These are phyloP conservation scores for Begonia loranthoides DNA, from an alignment of 306 rosid genomes.

Conservation along the genomic window DNA sequence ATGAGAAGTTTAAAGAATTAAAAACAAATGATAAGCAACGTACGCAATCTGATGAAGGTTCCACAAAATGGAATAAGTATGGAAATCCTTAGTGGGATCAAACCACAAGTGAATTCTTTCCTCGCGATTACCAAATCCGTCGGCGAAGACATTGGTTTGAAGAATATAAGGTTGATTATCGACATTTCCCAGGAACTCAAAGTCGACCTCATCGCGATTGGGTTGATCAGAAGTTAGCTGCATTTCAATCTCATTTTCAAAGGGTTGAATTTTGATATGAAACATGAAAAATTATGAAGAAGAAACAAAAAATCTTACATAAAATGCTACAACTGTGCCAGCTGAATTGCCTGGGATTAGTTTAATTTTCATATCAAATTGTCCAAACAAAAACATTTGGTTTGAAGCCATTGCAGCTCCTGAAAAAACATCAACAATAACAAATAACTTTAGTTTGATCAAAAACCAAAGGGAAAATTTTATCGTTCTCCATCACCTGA, in stretches of 20 bases:
- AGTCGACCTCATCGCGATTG: slow-evolving; percentile 73
- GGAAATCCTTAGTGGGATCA: slow-evolving; percentile 83
- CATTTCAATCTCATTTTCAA: background rate
- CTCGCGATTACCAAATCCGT: slow-evolving; percentile 65
- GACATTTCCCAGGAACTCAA: slow-evolving; percentile 84
- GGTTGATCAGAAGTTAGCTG: slow-evolving; percentile 85
- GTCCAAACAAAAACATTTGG: slow-evolving; percentile 75
- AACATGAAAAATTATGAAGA: too few relatives aligned
- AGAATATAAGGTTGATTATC: slow-evolving; percentile 56
- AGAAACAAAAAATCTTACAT: slow-evolving; percentile 27
- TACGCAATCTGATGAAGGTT: slow-evolving; percentile 86
- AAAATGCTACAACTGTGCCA: slow-evolving; percentile 82
- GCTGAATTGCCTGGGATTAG: slow-evolving; percentile 83
- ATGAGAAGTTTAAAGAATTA: too few relatives aligned
- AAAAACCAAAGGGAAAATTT: background rate
- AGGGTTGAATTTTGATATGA: too few relatives aligned
- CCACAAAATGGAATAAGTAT: slow-evolving; percentile 78
- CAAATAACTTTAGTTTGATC: background rate
- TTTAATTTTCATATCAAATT: slow-evolving; percentile 85
- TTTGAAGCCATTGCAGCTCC: slow-evolving; percentile 84
- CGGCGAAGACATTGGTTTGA: slow-evolving; percentile 71
- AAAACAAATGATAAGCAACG: too few relatives aligned
- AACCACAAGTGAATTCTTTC: slow-evolving; percentile 88
- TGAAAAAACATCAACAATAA: slow-evolving; percentile 6
- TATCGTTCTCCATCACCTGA: slow-evolving; percentile 34